Base-by-base conservation (phyloP, 768 basidiomycete genomes). In the Trametes sanguinea region DNA sequence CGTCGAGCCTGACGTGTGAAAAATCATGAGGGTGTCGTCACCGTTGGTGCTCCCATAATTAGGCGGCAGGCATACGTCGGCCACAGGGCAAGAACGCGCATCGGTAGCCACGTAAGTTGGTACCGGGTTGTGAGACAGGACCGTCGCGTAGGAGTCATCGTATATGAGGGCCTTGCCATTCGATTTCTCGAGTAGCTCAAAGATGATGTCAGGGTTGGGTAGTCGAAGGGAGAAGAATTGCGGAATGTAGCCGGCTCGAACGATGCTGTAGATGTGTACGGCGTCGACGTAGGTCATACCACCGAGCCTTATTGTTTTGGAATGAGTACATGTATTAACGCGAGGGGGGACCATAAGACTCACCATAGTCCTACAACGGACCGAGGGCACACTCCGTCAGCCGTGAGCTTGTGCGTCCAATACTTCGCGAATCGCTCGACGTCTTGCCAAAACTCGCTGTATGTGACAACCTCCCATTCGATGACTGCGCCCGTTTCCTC, bases 1-100 rank as follows among this genome's bases (percentile, higher is more conserved):
- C 11, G 90, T 92, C 51, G 89, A 91, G 11, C 90, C 90, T 60
- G 85, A 87, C 11, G 90, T 91, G 71, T 90, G 90, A 78, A 91
- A 91, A 59, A 90, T 78, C 77, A 91, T 85, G 51, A 82, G 78
- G 27, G 76, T 73, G 57, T 87, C 85, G 65, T 76, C 71, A 37
- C 71, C 76, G 57, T 65, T 66, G 54, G 59, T 71, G 56, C 68
- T 74, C 42, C 32, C 54, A 7, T 27, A 22, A 14, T 61, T 58
- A 32, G 75, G 76, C n/a, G 85, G 83, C 6, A 88, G 71, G 33
- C 76, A 65, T 37, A 76, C 74, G 44, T 74, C 68, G 47, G 76
- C 71, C 39, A 65, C 61, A 61, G 73, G 77, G 32, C 81, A 74
- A 43, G 74, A 71, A 48, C 77, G 76, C 60, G 77, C 77, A 62